Evolutionary conservation across 495 filamentous ascomycete species (phyloP), one percentile per base, ranked within the genome.

Genomic region (Penicillium odoratum): DNA sequence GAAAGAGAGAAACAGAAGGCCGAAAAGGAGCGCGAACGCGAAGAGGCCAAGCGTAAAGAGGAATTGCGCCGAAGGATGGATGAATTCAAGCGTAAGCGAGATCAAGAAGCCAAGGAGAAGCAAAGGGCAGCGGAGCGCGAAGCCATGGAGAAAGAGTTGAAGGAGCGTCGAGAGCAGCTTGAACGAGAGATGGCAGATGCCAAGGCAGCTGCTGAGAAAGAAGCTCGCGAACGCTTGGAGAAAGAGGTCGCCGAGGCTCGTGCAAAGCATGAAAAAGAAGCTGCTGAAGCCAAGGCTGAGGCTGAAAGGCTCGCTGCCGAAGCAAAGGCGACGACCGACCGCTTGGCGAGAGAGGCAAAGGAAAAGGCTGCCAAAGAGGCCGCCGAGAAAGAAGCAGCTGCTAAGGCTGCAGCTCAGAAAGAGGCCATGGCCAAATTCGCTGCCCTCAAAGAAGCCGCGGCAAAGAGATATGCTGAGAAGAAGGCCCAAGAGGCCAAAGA

Each of bases 31-130:
- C 89, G 87, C 86, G 86, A 85, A 3, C 75, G 84, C 53, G 88
- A 92, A 66, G 90, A 93, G 60, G 85, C 86, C 53, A 73, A 69
- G 62, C 74, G 67, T 44, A 80, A 76, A 65, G 71, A 75, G 56
- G 74, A 80, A 36, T 63, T 77, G 25, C 68, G 84, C 5, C 81
- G 83, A 7, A 85, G 83, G 61, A 83, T 82, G 65, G 85, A 89
- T 46, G 86, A 87, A 34, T 85, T 81, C 53, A 88, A 85, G 62
- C 66, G 66, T 59, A 67, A 69, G 48, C 64, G 66, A 31, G 73
- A 77, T 47, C 74, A 71, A 48, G 73, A 77, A 59, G 74, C 72
- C 42, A 74, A 74, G 33, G 77, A 81, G 53, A 76, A 74, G 50
- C 65, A 76, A 51, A 69, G 74, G 55, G 73, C 76, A 58, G 69